These are phyloP conservation scores for Kwoniella shivajii DNA, from an alignment of 1,284 basidiomycete genomes.

Conservation along the genomic window DNA sequence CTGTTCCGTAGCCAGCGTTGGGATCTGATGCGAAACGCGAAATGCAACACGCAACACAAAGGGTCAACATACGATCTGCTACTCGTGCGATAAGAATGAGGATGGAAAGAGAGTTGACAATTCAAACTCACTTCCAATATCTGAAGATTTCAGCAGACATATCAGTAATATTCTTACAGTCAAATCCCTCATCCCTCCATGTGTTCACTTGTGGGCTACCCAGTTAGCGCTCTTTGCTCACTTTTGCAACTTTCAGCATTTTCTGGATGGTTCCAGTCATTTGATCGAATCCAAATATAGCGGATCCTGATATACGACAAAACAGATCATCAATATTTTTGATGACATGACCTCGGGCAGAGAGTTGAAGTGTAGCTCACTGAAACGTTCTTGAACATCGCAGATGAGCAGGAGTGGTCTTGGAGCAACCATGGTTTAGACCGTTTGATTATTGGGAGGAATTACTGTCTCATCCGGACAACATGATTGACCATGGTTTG, in stretches of 20 bases:
- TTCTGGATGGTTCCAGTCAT: conserved; percentile 70
- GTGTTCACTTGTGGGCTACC: too few species aligned
- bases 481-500: too few species aligned
- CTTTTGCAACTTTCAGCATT: conserved; percentile 75
- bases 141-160: not conserved
- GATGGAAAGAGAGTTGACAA: not conserved
- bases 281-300: conserved; percentile 69
- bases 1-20: conserved; percentile 79
- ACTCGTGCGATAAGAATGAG: too few species aligned
- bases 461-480: too few species aligned
- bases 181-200: too few species aligned
- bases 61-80: not conserved
- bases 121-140: conserved; percentile 1
- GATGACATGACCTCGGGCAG: not conserved
- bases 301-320: conserved; percentile 23
- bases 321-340: not conserved
- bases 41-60: not conserved
- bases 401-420: conserved; percentile 72
- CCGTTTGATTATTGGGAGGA: too few species aligned
- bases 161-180: too few species aligned
- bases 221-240: too few species aligned
- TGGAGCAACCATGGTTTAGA: conserved; percentile 3
- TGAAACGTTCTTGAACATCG: conserved; percentile 75
- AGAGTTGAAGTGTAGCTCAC: conserved; percentile 56
- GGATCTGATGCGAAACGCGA: conserved; percentile 61